Base-by-base conservation (phyloP, 495 filamentous ascomycete genomes). In the Platismatia glauca region DNA sequence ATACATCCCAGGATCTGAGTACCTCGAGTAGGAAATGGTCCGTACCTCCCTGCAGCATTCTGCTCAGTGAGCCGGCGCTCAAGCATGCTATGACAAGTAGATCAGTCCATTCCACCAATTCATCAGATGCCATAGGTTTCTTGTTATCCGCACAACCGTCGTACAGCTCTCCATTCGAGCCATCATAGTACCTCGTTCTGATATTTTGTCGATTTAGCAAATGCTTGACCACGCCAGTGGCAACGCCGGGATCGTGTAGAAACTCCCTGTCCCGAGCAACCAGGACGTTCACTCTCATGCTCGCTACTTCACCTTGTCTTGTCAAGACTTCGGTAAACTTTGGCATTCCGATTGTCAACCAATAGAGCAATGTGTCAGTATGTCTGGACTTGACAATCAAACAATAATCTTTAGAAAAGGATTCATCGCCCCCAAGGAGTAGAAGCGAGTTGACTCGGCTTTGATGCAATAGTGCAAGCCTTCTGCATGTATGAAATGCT, bases 71-170 rank as follows among this genome's bases (percentile, higher is more conserved):
- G 71, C 90, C 87, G 41, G 89, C 88, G 68, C 91, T 87, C 58
- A 95, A 85, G n/a, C 90, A 89, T 20, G 88, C 89, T 16, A 94
- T 80, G 29, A 94, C 79, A 22, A 94, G 78, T 70, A 95, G 75
- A 73, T 94, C 88, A n/a, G 90, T 89, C 90, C 90, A 95, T 67
- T 89, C 84, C 29, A 58, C 52, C 16, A 62, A 29, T 9, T 62
- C 27, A 22, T 62, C 60, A 34, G 60, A 33, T n/a, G 20, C 31
- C 27, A 43, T 33, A 41, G 11, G 1, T 11, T 22, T 56, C 24
- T 22, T 46, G 38, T 55, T 24, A 8, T 39, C 22, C 31, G 35
- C 20, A n/a, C 16, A 6, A 53, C 15, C 5, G 7, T 34, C 16
- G 20, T 33, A 53, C 7, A 53, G 1, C 3, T 2, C 29, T 8